Base-by-base conservation (phyloP, 148 eudicot genomes). In the Silene conica region DNA sequence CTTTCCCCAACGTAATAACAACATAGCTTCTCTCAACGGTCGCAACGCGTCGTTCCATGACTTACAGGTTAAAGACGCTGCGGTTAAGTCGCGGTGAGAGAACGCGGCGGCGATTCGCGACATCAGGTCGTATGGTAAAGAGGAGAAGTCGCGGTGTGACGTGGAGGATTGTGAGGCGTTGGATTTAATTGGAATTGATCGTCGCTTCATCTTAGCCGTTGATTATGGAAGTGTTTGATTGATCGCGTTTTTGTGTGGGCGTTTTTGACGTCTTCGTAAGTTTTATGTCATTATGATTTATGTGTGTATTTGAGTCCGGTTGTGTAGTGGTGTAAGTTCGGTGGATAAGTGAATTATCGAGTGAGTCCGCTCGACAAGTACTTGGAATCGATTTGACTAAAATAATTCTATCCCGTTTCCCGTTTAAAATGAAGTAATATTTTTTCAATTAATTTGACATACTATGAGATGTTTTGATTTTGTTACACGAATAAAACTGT, bases 11-110 rank as follows among this genome's bases (percentile, higher is more conserved):
- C 76, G 52, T 10, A 95, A 69, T 12, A 89, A 76, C 65, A 84
- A 10, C 97, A 95, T 92, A 25, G 96, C 97, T 60, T 91, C 93
- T 11, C 93, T 71, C 41, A 95, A 41, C 25, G 97, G 93, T 70
- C 74, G 69, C 3, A 95, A 82, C 67, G 84, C 98, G 66, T 88
- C 89, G 77, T 83, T 68, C 98, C 98, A 94, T 5, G 92, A 77
- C 70, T 74, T 81, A 79, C 97, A 94, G 8, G 87, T 93, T 11
- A 81, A 69, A 13, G 97, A 91, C 68, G 95, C 87, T 1, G 89
- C 58, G 66, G 45, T 78, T 41, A 94, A 63, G 73, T 85, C 76
- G 6, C 83, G 85, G 15, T 83, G 84, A 0, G 74, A 67, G 76
- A 91, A 93, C 2, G 75, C 55, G 6, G 90, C 83, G 0, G 89